Percentiles rank a stretch among this genome's conserved stretches.
Evolutionary conservation across 2,329 filamentous ascomycete genomes (phyloP).

Genomic region (Verticillium albo-atrum): DNA sequence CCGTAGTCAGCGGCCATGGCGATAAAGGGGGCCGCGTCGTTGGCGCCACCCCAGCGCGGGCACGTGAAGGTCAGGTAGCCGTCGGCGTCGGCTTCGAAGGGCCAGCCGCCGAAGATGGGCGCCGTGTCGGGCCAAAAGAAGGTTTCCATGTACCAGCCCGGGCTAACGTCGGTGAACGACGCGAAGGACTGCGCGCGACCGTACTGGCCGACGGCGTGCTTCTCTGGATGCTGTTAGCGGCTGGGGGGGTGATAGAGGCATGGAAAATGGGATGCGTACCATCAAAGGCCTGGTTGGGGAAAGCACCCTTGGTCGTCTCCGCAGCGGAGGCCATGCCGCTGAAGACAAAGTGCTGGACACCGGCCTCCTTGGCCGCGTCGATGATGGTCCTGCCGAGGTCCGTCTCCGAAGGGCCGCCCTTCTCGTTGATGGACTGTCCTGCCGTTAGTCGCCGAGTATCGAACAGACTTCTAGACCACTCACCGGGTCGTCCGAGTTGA

Average conservation of each 20-base stretch:
- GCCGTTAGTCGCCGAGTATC: neutral
- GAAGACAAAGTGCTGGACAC: conserved; percentile 29
- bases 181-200: conserved; percentile 27
- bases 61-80: conserved; percentile 27
- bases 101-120: conserved; percentile 28
- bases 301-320: conserved; percentile 25
- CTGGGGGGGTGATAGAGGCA: neutral
- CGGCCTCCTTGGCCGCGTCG: conserved; percentile 25
- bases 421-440: conserved; percentile 14
- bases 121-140: conserved; percentile 21
- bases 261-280: conserved; percentile 18
- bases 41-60: conserved; percentile 32
- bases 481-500: conserved; percentile 23
- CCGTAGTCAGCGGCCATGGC: conserved; percentile 36
- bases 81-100: conserved; percentile 26
- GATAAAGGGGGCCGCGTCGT: conserved; percentile 31
- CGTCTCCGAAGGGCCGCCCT: conserved; percentile 22
- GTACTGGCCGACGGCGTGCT: conserved; percentile 31
- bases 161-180: conserved; percentile 26
- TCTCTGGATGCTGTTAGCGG: conserved; percentile 20
- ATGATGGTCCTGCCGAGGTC: conserved; percentile 29
- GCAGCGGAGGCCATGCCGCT: conserved; percentile 27
- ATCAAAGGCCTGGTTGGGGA: conserved; percentile 26
- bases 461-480: neutral
- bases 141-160: conserved; percentile 39